Conservation (phyloP, 2,329 filamentous ascomycete species). For the Truncatella angustata region DNA sequence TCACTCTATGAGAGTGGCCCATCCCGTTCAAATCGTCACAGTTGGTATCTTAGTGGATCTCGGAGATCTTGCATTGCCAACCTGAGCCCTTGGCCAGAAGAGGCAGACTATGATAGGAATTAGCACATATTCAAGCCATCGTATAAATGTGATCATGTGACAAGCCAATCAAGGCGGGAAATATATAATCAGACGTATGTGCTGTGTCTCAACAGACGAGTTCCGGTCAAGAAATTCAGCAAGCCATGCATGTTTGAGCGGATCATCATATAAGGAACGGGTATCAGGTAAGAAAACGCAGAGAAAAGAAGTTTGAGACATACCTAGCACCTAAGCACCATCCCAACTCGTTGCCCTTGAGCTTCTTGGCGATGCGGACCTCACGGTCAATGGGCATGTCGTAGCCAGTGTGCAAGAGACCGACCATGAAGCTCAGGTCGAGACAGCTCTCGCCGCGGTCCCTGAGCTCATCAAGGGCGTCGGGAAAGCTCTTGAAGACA, state of each 20-base stretch:
- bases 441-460: constrained; percentile 88
- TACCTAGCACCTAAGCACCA: constrained; percentile 98
- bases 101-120: constrained; percentile 65
- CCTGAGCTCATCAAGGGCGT: constrained; percentile 75
- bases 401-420: constrained; percentile 89
- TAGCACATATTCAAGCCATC: constrained; percentile 1
- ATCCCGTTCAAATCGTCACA: neutral
- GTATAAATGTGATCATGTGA: neutral
- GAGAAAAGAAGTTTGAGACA: constrained; percentile 29
- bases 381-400: constrained; percentile 97
- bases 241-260: constrained; percentile 88
- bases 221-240: constrained; percentile 71
- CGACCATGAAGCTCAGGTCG: constrained; percentile 95
- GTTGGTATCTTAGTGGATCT: constrained; percentile 64
- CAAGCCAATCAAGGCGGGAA: neutral
- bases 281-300: too few relatives aligned
- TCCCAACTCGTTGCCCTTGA: constrained; percentile 92
- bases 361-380: constrained; percentile 98
- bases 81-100: constrained; percentile 78
- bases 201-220: constrained; percentile 61
- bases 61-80: constrained; percentile 83
- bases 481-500: constrained; percentile 72
- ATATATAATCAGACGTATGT: constrained; percentile 58
- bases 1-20: constrained; percentile 4
- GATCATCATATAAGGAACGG: constrained; percentile 73